These are phyloP conservation scores for Polytrichum formosum DNA, from an alignment of 225 moss, liverwort and hornwort species.

Conservation along the genomic window DNA sequence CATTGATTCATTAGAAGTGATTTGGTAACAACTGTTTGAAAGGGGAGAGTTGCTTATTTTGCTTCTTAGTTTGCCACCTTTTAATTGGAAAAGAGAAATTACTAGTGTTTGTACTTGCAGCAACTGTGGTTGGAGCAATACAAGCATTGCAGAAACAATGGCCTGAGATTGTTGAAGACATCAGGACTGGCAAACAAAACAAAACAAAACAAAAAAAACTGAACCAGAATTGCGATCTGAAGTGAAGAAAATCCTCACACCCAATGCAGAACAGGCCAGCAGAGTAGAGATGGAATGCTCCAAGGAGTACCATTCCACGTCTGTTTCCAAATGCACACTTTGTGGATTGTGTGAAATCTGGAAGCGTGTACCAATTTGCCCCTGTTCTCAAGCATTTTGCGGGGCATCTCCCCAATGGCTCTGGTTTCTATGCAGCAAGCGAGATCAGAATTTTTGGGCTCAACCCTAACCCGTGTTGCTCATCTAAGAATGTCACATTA, in stretches of 20 bases:
- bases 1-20: no score
- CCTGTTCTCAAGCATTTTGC: slow-evolving; percentile 23
- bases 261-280: slow-evolving; percentile 38
- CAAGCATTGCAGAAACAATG: neutral
- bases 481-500: slow-evolving; percentile 24
- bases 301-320: slow-evolving; percentile 27
- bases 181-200: slow-evolving; percentile 36
- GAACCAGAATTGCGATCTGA: slow-evolving; percentile 25
- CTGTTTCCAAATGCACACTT: slow-evolving; percentile 38
- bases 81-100: no score
- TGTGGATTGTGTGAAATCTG: slow-evolving; percentile 25
- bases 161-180: slow-evolving; percentile 39
- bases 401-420: slow-evolving; percentile 20
- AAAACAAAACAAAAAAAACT: no score
- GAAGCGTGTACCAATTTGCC: slow-evolving; percentile 38
- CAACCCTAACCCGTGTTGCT: slow-evolving; percentile 25
- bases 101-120: slow-evolving; percentile 5
- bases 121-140: slow-evolving; percentile 9
- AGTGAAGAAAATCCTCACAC: slow-evolving; percentile 24
- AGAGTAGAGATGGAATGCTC: slow-evolving; percentile 6
- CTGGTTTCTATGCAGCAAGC: slow-evolving; percentile 29
- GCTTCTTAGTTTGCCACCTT: neutral
- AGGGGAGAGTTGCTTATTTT: neutral
- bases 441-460: slow-evolving; percentile 38
- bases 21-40: no score